Evolutionary conservation across 2,329 filamentous ascomycete species (phyloP), one percentile per base, ranked within the genome.

Genomic region (Colletotrichum melonis): DNA sequence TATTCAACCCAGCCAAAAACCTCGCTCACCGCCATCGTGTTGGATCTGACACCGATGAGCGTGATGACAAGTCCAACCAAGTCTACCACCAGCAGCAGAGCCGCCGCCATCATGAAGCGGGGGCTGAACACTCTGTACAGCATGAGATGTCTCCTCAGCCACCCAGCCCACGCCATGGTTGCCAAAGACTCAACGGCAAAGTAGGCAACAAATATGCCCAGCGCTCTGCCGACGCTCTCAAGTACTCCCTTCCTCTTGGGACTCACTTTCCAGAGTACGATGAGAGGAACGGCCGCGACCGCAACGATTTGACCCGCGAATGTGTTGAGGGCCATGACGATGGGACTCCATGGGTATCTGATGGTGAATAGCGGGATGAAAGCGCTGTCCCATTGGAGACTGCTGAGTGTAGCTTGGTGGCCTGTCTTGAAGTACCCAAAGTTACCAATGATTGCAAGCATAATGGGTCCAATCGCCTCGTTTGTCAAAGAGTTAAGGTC

Each of bases 381-480:
- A 3, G 95, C 96, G 24, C 91, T 90, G 84, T 99, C 97, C 97
- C 97, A 99, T 80, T 99, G 97, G 79, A 99, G 96, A 76, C 92
- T 94, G 77, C 92, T 90, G 28, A 98, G 89, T 0, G 92, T 93
- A 14, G 96, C 96, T 83, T 98, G 96, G 82, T 99, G 97, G 74
- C 97, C 97, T 0, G 97, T 99, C 81, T 97, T 98, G 90, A 99
- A 99, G 86, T 92, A 99, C 86, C 98, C 92, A 83, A 96, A 97
- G 78, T 93, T 95, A 73, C 95, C 97, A 1, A 99, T 90, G n/a
- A 98, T 85, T 12, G 92, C 96, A 30, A 98, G 89, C 75, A 97
- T 88, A 52, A 97, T 86, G 24, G 97, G 95, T 0, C 95, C 96
- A 77, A 98, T 93, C 7, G 95, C 88, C 57, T 91, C 92, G 62